Percentiles rank a stretch among this genome's conserved stretches.
These are phyloP conservation scores for Pyrrhoderma lamaoense DNA, from an alignment of 1,284 basidiomycete species.

Conservation along the genomic window DNA sequence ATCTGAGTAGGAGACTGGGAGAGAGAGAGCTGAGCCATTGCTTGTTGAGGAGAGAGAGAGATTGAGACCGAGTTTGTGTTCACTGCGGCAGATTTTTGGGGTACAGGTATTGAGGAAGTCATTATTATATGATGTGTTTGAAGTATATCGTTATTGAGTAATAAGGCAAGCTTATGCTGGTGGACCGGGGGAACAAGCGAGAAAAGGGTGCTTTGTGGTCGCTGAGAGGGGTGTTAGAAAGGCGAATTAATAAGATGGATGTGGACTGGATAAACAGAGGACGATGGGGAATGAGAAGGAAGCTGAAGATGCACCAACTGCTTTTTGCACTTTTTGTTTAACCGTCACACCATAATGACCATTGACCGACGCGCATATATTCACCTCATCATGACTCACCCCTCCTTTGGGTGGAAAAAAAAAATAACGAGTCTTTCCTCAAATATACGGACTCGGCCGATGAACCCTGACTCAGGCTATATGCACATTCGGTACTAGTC, in stretches of 20 bases:
- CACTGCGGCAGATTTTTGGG: not conserved
- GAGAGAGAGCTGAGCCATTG: slow-evolving; percentile 31
- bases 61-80: slow-evolving; percentile 27
- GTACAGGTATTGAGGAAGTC: slow-evolving; percentile 6
- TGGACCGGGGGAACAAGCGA: not conserved
- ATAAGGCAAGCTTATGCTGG: not conserved
- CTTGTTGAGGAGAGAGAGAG: slow-evolving; percentile 34
- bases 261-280: not conserved
- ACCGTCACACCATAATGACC: too few species aligned
- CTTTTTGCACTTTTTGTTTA: not conserved
- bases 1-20: slow-evolving; percentile 41
- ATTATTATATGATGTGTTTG: too few species aligned
- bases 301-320: too few species aligned
- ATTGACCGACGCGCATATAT: too few species aligned
- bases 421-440: not conserved
- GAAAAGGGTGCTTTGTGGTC: not conserved
- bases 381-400: too few species aligned
- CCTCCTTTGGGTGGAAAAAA: too few species aligned
- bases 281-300: not conserved
- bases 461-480: slow-evolving; percentile 5
- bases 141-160: slow-evolving; percentile 11
- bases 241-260: not conserved
- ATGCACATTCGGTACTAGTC: slow-evolving; percentile 2
- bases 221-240: not conserved
- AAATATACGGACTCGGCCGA: slow-evolving; percentile 1